Evolutionary conservation across 441 rosid species (phyloP).

Genomic region (Euphorbia celastroides): DNA sequence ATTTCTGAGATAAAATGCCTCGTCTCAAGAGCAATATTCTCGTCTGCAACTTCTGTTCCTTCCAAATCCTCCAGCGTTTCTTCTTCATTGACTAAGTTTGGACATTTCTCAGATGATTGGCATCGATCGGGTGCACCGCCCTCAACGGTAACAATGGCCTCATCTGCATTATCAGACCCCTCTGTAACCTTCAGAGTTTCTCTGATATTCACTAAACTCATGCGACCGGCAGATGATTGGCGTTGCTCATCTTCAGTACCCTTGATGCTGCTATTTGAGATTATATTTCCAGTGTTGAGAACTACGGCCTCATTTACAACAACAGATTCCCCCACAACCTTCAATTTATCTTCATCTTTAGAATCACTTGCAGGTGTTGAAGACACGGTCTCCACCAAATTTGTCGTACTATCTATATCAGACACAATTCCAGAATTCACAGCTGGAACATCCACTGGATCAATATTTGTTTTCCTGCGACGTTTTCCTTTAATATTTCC

Average conservation of each 20-base stretch:
- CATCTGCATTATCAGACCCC: not conserved
- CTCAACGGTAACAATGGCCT: not conserved
- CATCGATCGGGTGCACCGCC: not conserved
- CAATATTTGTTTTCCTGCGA: not conserved
- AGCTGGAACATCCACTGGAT: not conserved
- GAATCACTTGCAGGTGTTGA: not conserved
- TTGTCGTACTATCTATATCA: not conserved
- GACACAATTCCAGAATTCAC: constrained; percentile 9
- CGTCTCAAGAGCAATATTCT: not conserved
- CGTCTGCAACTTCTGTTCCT: not conserved
- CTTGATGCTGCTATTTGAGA: constrained; percentile 1
- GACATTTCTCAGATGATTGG: not conserved
- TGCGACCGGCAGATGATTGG: not conserved
- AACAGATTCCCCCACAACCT: constrained; percentile 3
- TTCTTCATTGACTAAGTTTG: not conserved
- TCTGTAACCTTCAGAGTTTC: not conserved
- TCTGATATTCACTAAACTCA: constrained; percentile 10
- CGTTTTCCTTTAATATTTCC: not conserved
- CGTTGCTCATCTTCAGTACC: constrained; percentile 10
- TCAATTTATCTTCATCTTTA: not conserved
- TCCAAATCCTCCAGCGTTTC: not conserved
- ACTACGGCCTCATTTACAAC: not conserved
- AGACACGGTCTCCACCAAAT: constrained; percentile 2
- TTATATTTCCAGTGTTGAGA: constrained; percentile 6
- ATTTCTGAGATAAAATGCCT: constrained; percentile 1